A percentile compares a stretch with the other conserved stretches of the same genome.
Conservation (phyloP, 2,329 filamentous ascomycete species). For the Huntiella savannae region DNA sequence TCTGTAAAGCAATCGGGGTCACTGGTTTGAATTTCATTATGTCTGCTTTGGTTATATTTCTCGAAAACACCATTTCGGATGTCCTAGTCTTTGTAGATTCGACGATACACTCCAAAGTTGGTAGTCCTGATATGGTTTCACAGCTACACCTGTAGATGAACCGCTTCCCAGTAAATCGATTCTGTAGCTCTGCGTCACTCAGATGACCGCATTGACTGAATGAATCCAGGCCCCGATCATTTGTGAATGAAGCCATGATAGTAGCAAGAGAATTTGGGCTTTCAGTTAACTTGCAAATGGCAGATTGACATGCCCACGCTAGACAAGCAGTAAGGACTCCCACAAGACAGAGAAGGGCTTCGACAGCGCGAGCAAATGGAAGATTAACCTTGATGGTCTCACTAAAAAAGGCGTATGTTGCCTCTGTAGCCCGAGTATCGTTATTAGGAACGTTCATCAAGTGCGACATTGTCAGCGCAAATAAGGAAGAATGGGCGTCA, state of each 20-base stretch:
- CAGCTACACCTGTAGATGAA: constrained; percentile 13
- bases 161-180: constrained; percentile 1
- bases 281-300: constrained; percentile 6
- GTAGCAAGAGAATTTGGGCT: constrained; percentile 17
- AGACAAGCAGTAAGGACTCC: constrained; percentile 11
- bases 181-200: not conserved
- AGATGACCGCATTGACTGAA: constrained; percentile 6
- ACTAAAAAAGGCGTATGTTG: too few species aligned
- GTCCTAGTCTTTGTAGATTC: too few species aligned
- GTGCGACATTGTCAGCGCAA: too few species aligned
- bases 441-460: too few species aligned
- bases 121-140: not conserved
- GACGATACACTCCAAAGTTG: not conserved
- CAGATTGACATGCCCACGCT: constrained; percentile 9
- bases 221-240: constrained; percentile 10
- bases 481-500: too few species aligned
- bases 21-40: not conserved
- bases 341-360: constrained; percentile 15
- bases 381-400: too few species aligned
- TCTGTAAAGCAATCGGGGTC: constrained; percentile 13
- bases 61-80: too few species aligned
- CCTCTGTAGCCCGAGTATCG: too few species aligned
- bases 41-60: not conserved
- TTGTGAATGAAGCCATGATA: constrained; percentile 13
- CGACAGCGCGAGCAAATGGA: constrained; percentile 12